Base-by-base conservation (phyloP, 768 basidiomycete genomes). In the Russula lepida region DNA sequence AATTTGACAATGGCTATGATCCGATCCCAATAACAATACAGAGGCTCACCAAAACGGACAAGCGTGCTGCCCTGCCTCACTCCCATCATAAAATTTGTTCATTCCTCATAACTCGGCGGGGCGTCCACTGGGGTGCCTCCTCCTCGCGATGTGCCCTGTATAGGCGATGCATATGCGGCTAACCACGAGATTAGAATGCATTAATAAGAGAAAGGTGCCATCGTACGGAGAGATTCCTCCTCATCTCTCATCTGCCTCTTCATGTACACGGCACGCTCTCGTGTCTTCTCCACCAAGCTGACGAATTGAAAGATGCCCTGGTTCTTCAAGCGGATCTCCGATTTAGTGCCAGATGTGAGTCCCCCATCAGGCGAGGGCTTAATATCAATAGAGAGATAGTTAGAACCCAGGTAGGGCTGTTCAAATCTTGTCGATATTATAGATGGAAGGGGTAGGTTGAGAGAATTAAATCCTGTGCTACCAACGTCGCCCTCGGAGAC, bases 261-360 rank as follows among this genome's bases (percentile, higher is more conserved):
- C 88, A 89, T 89, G 66, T 85, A 88, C 54, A 89, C 81, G 17
- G 83, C 83, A 50, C 81, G 75, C 74, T 91, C 88, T 54, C 89
- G 80, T 35, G 86, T 82, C 77, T 91, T 91, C 74, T 89, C 88
- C 55, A 92, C 72, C 27, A 82, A 71, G 51, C 79, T 81, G 39
- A 85, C 82, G 66, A 92, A 92, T 69, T 83, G 77, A 68, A 89
- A 89, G 76, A 90, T 82, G 13, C 82, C 80, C 47, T 79, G 76
- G 69, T 88, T 79, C 69, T 79, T 81, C 70, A 88, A 80, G 58
- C 88, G 80, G 43, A 91, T 73, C 71, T 90, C 87, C 3, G 79
- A 81, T 54, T 71, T 79, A 15, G 86, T 86, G 2, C 86, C 86
- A 2, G 79, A 73, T 0, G 80, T 79, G 39, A 91, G 74, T 11